Conservation (phyloP, 2,329 filamentous ascomycete species). For the Monosporascus sp. region DNA sequence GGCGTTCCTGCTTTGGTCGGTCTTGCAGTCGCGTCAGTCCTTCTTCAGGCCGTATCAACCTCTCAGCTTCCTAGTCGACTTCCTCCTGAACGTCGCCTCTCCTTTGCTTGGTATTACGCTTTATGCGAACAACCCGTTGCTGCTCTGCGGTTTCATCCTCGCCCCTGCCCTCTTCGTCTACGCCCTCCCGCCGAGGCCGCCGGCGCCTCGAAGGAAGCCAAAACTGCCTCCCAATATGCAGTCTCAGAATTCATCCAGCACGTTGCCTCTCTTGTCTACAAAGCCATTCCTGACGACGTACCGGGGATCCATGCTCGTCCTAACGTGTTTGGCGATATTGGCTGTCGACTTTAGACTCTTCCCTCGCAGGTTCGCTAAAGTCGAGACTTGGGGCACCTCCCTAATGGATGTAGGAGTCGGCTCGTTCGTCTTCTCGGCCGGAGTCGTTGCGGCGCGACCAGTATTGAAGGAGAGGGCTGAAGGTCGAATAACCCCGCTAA, state of each 20-base stretch:
- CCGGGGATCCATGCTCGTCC: constrained; percentile 83
- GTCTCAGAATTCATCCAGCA: constrained; percentile 26
- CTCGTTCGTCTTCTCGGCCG: constrained; percentile 93
- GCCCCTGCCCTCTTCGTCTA: constrained; percentile 65
- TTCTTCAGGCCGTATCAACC: constrained; percentile 76
- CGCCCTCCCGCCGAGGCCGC: constrained; percentile 41
- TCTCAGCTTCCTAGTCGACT: constrained; percentile 70
- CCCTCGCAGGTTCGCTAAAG: constrained; percentile 91
- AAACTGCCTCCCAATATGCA: constrained; percentile 41
- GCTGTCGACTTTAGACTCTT: constrained; percentile 94
- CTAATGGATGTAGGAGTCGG: constrained; percentile 97
- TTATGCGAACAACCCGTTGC: constrained; percentile 69
- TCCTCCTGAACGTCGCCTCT: constrained; percentile 77
- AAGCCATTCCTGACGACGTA: constrained; percentile 94
- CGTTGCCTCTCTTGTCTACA: constrained; percentile 58
- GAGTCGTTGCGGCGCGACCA: constrained; percentile 81
- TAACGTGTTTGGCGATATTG: constrained; percentile 88
- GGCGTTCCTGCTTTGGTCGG: constrained; percentile 81
- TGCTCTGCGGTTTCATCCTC: constrained; percentile 71
- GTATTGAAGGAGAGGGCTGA: constrained; percentile 65
- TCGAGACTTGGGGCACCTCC: constrained; percentile 99
- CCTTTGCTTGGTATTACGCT: constrained; percentile 82
- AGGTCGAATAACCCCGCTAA: constrained; percentile 44
- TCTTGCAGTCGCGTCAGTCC: constrained; percentile 74
- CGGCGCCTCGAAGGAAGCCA: constrained; percentile 42